Conservation (phyloP, 352 stramenopile species). For the Globisporangium uncinulatum region DNA sequence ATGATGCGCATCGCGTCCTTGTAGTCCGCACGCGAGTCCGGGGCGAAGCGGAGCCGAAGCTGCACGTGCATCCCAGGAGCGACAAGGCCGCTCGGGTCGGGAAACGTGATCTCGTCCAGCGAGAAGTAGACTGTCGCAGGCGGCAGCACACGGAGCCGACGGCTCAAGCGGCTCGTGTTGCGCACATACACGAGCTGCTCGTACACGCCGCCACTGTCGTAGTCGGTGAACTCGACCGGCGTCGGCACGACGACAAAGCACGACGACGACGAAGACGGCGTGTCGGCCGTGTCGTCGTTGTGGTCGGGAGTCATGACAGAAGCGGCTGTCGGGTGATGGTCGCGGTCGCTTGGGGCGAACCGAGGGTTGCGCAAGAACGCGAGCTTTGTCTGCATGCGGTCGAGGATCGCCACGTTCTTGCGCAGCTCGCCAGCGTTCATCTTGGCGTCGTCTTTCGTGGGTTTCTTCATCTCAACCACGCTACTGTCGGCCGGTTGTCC, state of each 20-base stretch:
- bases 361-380: slow-evolving; percentile 67
- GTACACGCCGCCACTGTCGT: slow-evolving; percentile 72
- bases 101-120: slow-evolving; percentile 44
- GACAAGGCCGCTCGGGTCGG: slow-evolving; percentile 46
- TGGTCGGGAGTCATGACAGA: background rate
- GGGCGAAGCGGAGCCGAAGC: slow-evolving; percentile 52
- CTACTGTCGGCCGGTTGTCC: background rate
- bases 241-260: slow-evolving; percentile 50
- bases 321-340: background rate
- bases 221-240: slow-evolving; percentile 57
- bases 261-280: background rate
- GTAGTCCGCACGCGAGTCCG: slow-evolving; percentile 73
- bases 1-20: slow-evolving; percentile 53
- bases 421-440: slow-evolving; percentile 54
- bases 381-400: slow-evolving; percentile 77
- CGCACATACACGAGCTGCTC: slow-evolving; percentile 62
- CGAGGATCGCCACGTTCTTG: slow-evolving; percentile 61
- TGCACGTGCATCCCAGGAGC: slow-evolving; percentile 68
- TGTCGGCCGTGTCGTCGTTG: background rate
- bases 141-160: slow-evolving; percentile 56
- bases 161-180: slow-evolving; percentile 50
- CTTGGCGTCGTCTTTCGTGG: background rate
- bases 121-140: slow-evolving; percentile 63
- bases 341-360: slow-evolving; percentile 12
- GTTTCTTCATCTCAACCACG: background rate